Percentiles rank a stretch among this genome's conserved stretches.
phyloP scores from a whole-genome alignment of 495 filamentous ascomycete species.

The Penicillium alfredii region DNA sequence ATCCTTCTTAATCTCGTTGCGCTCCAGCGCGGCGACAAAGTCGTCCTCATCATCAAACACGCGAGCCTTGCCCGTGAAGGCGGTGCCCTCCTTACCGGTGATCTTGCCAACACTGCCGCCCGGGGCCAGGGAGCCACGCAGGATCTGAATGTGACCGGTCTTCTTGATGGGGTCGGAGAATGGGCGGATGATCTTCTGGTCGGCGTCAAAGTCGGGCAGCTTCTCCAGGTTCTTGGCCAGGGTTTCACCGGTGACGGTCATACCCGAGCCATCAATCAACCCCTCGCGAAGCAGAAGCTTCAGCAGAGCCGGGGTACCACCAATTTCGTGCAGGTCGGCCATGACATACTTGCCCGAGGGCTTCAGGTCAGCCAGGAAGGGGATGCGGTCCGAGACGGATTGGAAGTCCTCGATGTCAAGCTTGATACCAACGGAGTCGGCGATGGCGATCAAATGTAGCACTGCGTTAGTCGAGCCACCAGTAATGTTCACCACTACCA shows the following conservation, averaged over 20 bases:
- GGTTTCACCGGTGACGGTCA: slow-evolving; percentile 94
- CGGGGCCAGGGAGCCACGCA: slow-evolving; percentile 84
- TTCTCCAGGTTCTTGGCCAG: slow-evolving; percentile 83
- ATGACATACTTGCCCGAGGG: slow-evolving; percentile 97
- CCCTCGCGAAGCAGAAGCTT: slow-evolving; percentile 90
- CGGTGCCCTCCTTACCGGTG: slow-evolving; percentile 92
- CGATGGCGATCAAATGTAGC: slow-evolving; percentile 93
- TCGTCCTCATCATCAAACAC: slow-evolving; percentile 82
- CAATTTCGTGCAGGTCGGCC: slow-evolving; percentile 82
- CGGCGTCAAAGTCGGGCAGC: slow-evolving; percentile 67
- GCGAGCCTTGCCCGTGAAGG: slow-evolving; percentile 80
- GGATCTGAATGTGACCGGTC: slow-evolving; percentile 95
- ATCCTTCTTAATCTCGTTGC: slow-evolving; percentile 83
- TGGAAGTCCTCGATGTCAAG: slow-evolving; percentile 98
- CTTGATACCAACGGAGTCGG: slow-evolving; percentile 86
- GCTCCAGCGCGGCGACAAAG: slow-evolving; percentile 72
- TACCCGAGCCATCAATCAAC: slow-evolving; percentile 75
- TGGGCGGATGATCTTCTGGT: slow-evolving; percentile 89
- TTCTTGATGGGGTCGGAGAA: slow-evolving; percentile 86
- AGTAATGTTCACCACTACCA: slow-evolving; percentile 91
- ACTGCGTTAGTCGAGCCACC: slow-evolving; percentile 97
- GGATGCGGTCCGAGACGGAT: slow-evolving; percentile 79
- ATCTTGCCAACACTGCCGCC: slow-evolving; percentile 96
- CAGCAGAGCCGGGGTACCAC: slow-evolving; percentile 83
- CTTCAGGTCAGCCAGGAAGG: slow-evolving; percentile 94